Percentiles rank a stretch among this genome's conserved stretches.
phyloP scores from a whole-genome alignment of 352 stramenopile species.

The Globisporangium nagaii region DNA sequence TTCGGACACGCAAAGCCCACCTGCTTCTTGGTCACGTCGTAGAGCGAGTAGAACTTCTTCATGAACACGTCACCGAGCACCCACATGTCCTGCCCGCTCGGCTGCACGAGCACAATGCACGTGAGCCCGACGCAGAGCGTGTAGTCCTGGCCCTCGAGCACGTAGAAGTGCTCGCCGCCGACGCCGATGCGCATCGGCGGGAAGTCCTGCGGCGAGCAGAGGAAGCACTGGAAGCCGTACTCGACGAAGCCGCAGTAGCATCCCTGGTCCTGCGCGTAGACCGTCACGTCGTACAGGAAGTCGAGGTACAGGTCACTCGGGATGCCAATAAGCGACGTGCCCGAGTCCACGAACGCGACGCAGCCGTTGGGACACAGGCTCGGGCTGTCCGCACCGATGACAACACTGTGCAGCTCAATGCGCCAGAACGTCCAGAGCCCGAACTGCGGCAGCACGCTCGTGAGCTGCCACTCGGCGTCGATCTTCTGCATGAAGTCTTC shows the following conservation, averaged over 20 bases:
- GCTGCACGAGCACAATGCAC: constrained; percentile 71
- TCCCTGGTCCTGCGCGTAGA: constrained; percentile 48
- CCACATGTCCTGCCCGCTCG: constrained; percentile 88
- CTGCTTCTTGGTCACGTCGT: constrained; percentile 84
- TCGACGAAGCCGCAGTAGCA: constrained; percentile 79
- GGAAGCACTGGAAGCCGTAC: constrained; percentile 81
- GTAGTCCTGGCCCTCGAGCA: constrained; percentile 64
- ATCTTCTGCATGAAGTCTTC: constrained; percentile 36
- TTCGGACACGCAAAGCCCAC: constrained; percentile 77
- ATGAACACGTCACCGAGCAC: constrained; percentile 97
- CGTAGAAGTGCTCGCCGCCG: constrained; percentile 57
- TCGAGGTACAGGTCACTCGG: constrained; percentile 77
- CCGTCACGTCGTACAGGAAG: constrained; percentile 63
- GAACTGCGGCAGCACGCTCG: constrained; percentile 70
- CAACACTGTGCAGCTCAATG: constrained; percentile 61
- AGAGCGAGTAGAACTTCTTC: constrained; percentile 94
- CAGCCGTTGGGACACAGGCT: constrained; percentile 50
- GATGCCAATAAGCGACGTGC: constrained; percentile 94
- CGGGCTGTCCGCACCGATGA: constrained; percentile 30
- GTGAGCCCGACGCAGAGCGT: constrained; percentile 74
- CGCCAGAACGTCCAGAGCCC: constrained; percentile 84
- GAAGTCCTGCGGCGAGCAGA: constrained; percentile 62
- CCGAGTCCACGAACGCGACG: constrained; percentile 95
- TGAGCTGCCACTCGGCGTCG: constrained; percentile 58
- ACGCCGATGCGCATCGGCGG: constrained; percentile 60